Evolutionary conservation across 2,329 filamentous ascomycete genomes (phyloP), one percentile per base, ranked within the genome.

Genomic region (Zymoseptoria pseudotritici): DNA sequence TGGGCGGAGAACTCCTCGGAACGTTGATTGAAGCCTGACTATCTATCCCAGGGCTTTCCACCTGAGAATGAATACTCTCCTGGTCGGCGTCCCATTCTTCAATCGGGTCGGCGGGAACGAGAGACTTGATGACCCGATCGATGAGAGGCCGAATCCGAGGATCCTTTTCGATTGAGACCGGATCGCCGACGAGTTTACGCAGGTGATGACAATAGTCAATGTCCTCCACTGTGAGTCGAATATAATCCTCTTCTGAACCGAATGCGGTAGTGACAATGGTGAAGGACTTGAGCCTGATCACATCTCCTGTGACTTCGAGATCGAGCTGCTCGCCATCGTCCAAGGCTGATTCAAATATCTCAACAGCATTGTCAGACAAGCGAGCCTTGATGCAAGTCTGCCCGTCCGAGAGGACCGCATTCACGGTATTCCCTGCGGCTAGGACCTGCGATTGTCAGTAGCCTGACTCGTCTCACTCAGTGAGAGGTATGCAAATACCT

Each of bases 261-360:
- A 65, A 66, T 1, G 67, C 61, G 1, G 69, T 70, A 59, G 68
- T 70, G 49, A 71, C 58, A 8, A 72, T 58, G 0, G 63, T 69
- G 55, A 68, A 59, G 13, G 53, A 51, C 17, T 54, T 58, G 51
- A 69, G 53, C 13, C 62, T 57, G 24, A 72, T 57, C 9, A 72
- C 58, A 58, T 72, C 70, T 20, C 67, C 66, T 9, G 58, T 67
- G 21, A 63, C 65, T 20, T 69, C 65, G 6, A 36, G 36, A 26
- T 46, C 59, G 19, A 70, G 54, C 9, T 62, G 46, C 29, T 64
- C 65, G 2, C 61, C 68, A 9, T 63, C 61, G 29, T 53, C 52
- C 22, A 53, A 29, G 21, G 68, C 70, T 10, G 59, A 62, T 56
- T 70, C 65, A n/a, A 71, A 59, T 4, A 52, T 53, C 2, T 58